Evolutionary conservation across 176 grass and related monocot genomes (phyloP).

Genomic region (Carex parvula): DNA sequence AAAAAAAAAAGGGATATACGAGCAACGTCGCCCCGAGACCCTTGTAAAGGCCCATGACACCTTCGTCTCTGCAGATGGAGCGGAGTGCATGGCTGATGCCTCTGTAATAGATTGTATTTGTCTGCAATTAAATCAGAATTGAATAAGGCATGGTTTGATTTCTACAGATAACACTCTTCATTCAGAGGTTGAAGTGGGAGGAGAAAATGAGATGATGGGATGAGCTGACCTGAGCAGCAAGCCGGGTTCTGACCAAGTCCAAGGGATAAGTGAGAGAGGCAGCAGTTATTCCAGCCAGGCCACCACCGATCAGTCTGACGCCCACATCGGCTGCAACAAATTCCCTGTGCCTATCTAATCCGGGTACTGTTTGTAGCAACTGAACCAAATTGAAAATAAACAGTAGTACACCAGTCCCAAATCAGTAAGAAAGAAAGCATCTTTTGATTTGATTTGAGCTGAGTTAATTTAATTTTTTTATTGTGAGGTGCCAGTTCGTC

Average conservation of each 20-base stretch:
- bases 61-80: constrained; percentile 89
- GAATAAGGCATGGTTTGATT: neutral
- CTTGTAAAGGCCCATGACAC: constrained; percentile 79
- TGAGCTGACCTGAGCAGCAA: constrained; percentile 75
- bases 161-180: neutral
- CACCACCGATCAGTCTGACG: constrained; percentile 64
- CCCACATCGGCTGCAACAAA: constrained; percentile 59
- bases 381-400: constrained; percentile 25
- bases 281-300: constrained; percentile 90
- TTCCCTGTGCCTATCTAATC: constrained; percentile 53
- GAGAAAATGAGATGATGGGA: neutral
- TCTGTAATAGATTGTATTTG: constrained; percentile 79
- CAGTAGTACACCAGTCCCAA: too few species aligned
- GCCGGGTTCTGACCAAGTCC: constrained; percentile 80
- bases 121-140: constrained; percentile 49
- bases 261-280: constrained; percentile 85
- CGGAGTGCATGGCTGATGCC: constrained; percentile 88
- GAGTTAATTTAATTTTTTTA: too few species aligned
- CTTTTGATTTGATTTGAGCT: too few species aligned
- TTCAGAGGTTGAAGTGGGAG: neutral
- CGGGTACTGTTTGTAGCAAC: constrained; percentile 76
- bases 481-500: too few species aligned
- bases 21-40: constrained; percentile 91
- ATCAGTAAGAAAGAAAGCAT: too few species aligned
- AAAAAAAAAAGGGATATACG: constrained; percentile 33